A percentile compares a stretch with the other conserved stretches of the same genome.
Evolutionary conservation across 768 basidiomycete genomes (phyloP).

Genomic region (Coprinopsis marcescibilis): DNA sequence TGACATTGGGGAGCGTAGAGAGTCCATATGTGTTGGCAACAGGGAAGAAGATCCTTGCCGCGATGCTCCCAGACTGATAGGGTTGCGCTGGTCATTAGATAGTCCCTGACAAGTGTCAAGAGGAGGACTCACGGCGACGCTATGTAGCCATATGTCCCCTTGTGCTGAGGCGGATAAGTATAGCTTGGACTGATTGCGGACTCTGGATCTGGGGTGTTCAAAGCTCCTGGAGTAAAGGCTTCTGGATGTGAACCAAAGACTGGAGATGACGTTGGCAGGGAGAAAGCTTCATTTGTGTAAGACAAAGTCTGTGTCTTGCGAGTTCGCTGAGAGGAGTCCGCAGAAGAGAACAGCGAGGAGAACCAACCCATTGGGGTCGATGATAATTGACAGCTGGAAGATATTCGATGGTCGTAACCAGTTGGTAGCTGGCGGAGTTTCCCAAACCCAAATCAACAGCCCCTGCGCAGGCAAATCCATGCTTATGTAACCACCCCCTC

Average conservation of each 20-base stretch:
- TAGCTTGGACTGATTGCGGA: conserved; percentile 43
- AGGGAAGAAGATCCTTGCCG: conserved; percentile 47
- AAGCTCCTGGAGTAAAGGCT: conserved; percentile 51
- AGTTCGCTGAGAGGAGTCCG: conserved; percentile 40
- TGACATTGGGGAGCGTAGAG: conserved; percentile 39
- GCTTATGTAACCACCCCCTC: not conserved
- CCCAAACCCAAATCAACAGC: not conserved
- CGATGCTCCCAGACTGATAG: conserved; percentile 18
- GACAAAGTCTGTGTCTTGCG: conserved; percentile 64
- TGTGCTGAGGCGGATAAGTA: conserved; percentile 73
- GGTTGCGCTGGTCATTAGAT: conserved; percentile 26
- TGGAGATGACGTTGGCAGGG: conserved; percentile 72
- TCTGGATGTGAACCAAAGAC: conserved; percentile 47
- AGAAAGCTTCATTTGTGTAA: conserved; percentile 84
- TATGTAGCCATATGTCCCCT: conserved; percentile 53
- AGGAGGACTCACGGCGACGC: conserved; percentile 45
- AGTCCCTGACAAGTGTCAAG: conserved; percentile 3
- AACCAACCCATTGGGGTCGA: conserved; percentile 62
- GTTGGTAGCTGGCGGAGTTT: conserved; percentile 2
- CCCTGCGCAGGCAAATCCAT: not conserved
- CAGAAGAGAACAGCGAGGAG: conserved; percentile 52
- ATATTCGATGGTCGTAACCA: not conserved
- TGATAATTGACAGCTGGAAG: not conserved
- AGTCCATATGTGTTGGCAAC: conserved; percentile 62
- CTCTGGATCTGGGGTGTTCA: conserved; percentile 44